These are phyloP conservation scores for Xerocomellus chrysenteron DNA, from an alignment of 768 basidiomycete species.

Conservation along the genomic window DNA sequence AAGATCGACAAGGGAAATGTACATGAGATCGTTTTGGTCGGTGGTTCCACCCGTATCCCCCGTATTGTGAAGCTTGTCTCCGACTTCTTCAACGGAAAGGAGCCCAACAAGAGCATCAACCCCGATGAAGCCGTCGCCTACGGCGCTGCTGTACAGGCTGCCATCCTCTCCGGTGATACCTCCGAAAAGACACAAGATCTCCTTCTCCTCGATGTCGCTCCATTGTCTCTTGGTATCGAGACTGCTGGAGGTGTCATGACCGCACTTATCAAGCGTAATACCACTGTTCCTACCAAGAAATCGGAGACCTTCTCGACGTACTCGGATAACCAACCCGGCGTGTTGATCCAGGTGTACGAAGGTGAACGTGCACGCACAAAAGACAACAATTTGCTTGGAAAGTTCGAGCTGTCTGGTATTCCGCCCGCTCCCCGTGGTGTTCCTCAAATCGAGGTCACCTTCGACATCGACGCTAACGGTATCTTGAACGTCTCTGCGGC, in stretches of 20 bases:
- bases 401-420: constrained; percentile 96
- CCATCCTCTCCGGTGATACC: constrained; percentile 95
- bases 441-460: constrained; percentile 96
- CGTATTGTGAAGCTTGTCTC: constrained; percentile 96
- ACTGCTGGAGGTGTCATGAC: constrained; percentile 99
- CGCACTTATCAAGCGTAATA: constrained; percentile 97
- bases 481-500: constrained; percentile 93
- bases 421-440: constrained; percentile 97
- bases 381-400: constrained; percentile 98
- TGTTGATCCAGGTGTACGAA: constrained; percentile 97
- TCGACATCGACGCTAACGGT: constrained; percentile 97
- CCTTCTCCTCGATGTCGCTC: constrained; percentile 91
- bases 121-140: constrained; percentile 99
- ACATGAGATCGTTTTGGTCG: constrained; percentile 96
- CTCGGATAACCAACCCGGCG: constrained; percentile 98
- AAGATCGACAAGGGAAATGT: constrained; percentile 97
- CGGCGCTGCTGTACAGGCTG: constrained; percentile 98
- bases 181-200: constrained; percentile 98
- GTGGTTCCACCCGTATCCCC: constrained; percentile 98
- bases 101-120: constrained; percentile 99
- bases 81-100: constrained; percentile 98
- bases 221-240: constrained; percentile 92
- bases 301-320: constrained; percentile 98
- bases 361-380: constrained; percentile 98
- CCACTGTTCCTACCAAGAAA: constrained; percentile 97